phyloP scores from a whole-genome alignment of 108 stramenopile species.

The Chaetoceros muelleri region DNA sequence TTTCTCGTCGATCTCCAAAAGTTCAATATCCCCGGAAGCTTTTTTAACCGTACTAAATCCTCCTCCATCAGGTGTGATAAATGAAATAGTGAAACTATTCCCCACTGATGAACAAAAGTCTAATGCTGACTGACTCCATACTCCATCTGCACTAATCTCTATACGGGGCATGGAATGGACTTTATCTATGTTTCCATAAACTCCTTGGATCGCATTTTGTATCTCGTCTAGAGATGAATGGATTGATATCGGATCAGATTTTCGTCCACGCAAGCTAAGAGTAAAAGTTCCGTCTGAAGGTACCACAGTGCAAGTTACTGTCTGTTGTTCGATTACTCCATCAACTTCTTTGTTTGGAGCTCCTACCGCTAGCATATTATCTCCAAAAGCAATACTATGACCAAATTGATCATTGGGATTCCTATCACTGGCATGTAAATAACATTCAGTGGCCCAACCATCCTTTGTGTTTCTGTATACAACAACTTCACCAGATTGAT shows the following conservation, averaged over 20 bases:
- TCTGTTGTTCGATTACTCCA: slow-evolving; percentile 45
- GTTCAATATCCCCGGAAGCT: slow-evolving; percentile 26
- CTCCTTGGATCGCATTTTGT: slow-evolving; percentile 26
- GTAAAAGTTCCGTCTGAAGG: slow-evolving; percentile 37
- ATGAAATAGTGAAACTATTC: slow-evolving; percentile 19
- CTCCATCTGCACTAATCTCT: slow-evolving; percentile 13
- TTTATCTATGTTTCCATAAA: slow-evolving; percentile 33
- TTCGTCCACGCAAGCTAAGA: slow-evolving; percentile 53
- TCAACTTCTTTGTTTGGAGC: slow-evolving; percentile 47
- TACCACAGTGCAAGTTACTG: slow-evolving; percentile 24
- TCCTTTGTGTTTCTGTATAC: slow-evolving; percentile 26
- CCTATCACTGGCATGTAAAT: slow-evolving; percentile 38
- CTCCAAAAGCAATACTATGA: slow-evolving; percentile 22
- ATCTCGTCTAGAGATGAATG: slow-evolving; percentile 38
- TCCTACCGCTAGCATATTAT: slow-evolving; percentile 36
- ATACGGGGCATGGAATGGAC: slow-evolving; percentile 40
- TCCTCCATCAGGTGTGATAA: slow-evolving; percentile 29
- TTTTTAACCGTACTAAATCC: slow-evolving; percentile 22
- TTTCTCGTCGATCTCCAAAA: slow-evolving; percentile 7
- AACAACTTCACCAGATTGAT: slow-evolving; percentile 35
- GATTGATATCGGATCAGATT: slow-evolving; percentile 29
- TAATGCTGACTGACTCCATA: background rate
- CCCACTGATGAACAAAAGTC: background rate
- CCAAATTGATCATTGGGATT: slow-evolving; percentile 44
- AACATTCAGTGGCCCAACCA: slow-evolving; percentile 26